phyloP scores from a whole-genome alignment of 2,329 filamentous ascomycete species.

The Biscogniauxia marginata region DNA sequence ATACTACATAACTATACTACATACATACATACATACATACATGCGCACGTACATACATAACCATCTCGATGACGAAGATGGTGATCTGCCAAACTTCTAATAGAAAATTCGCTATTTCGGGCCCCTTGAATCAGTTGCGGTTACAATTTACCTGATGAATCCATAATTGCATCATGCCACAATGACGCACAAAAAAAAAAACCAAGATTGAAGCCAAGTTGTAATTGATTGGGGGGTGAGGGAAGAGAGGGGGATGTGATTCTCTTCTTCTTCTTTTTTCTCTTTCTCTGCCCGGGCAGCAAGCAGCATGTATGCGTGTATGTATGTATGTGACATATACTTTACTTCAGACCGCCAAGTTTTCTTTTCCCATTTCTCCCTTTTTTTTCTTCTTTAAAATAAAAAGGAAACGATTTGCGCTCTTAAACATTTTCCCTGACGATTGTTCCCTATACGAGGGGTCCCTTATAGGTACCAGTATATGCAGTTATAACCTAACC shows the following conservation, averaged over 20 bases:
- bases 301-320: slow-evolving; percentile 2
- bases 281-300: background rate
- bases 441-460: background rate
- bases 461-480: too few species aligned
- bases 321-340: slow-evolving; percentile 5
- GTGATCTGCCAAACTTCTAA: too few species aligned
- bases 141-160: too few species aligned
- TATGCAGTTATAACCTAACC: background rate
- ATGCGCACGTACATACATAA: slow-evolving; percentile 3
- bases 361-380: background rate
- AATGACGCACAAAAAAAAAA: too few species aligned
- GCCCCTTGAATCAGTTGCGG: too few species aligned
- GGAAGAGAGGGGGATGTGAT: background rate
- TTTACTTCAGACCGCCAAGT: background rate
- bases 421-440: too few species aligned
- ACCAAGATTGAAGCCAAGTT: too few species aligned
- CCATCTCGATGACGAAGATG: slow-evolving; percentile 1
- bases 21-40: background rate
- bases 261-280: slow-evolving; percentile 4
- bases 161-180: too few species aligned
- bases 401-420: too few species aligned
- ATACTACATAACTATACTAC: too few species aligned
- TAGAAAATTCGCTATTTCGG: too few species aligned
- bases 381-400: background rate
- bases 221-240: background rate